Conservation (phyloP, 768 basidiomycete genomes). For the Kwoniella mangroviensis region DNA sequence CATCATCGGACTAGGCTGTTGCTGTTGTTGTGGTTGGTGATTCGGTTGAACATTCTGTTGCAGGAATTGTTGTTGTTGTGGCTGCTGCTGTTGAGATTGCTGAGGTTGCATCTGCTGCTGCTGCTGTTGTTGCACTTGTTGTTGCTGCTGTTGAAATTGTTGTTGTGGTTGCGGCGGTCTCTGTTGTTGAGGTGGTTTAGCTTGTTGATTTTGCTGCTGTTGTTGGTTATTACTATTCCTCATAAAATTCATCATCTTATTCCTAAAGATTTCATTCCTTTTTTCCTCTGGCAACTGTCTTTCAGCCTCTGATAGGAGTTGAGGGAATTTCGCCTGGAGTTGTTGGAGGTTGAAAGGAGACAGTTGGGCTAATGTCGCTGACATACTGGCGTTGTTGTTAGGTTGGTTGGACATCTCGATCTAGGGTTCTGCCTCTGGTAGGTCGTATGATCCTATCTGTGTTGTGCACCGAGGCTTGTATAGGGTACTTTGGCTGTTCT, state of each 20-base stretch:
- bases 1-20: slow-evolving; percentile 15
- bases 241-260: slow-evolving; percentile 24
- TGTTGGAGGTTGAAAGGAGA: slow-evolving; percentile 19
- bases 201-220: slow-evolving; percentile 16
- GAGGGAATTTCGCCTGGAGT: slow-evolving; percentile 33
- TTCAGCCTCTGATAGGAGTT: slow-evolving; percentile 30
- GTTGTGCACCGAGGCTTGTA: neutral
- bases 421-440: neutral
- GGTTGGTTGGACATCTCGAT: slow-evolving; percentile 3
- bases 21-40: neutral
- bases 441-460: neutral
- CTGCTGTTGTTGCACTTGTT: slow-evolving; percentile 23
- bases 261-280: slow-evolving; percentile 23
- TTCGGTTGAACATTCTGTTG: neutral
- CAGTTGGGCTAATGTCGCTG: slow-evolving; percentile 1
- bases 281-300: slow-evolving; percentile 24
- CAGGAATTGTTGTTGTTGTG: neutral
- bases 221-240: neutral
- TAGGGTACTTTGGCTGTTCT: neutral
- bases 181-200: slow-evolving; percentile 19
- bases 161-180: slow-evolving; percentile 12
- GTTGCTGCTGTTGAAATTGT: slow-evolving; percentile 20
- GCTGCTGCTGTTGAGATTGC: neutral
- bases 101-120: slow-evolving; percentile 12
- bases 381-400: slow-evolving; percentile 2